Conservation (phyloP, 805 yeast genomes). For the Ogataea degrootiae region DNA sequence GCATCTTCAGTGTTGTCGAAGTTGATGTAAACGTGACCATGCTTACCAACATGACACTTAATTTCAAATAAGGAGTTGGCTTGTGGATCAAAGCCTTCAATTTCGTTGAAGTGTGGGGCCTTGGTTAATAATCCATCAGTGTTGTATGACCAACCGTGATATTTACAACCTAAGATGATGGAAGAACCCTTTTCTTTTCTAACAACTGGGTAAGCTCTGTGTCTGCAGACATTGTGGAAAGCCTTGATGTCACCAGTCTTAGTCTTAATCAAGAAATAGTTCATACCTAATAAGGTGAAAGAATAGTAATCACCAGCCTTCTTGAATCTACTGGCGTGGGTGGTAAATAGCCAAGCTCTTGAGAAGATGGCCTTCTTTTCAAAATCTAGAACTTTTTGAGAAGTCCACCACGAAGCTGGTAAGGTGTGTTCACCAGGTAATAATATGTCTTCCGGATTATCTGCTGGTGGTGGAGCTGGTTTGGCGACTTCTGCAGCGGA, state of each 20-base stretch:
- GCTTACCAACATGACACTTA: constrained; percentile 48
- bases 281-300: constrained; percentile 47
- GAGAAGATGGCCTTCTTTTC: constrained; percentile 56
- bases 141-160: constrained; percentile 64
- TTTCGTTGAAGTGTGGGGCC: constrained; percentile 58
- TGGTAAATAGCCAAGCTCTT: constrained; percentile 52
- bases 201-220: constrained; percentile 59
- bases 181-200: constrained; percentile 58
- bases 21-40: constrained; percentile 54
- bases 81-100: constrained; percentile 52
- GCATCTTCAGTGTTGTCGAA: constrained; percentile 42
- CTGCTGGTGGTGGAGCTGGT: constrained; percentile 27
- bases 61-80: constrained; percentile 53
- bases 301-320: constrained; percentile 56
- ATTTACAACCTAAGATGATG: constrained; percentile 52
- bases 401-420: constrained; percentile 66
- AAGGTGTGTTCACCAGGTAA: constrained; percentile 46
- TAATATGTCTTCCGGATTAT: constrained; percentile 25
- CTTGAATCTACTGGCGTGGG: constrained; percentile 47
- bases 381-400: constrained; percentile 51
- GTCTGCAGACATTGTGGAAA: constrained; percentile 62
- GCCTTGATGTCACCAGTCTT: constrained; percentile 51
- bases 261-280: constrained; percentile 51
- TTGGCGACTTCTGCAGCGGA: constrained; percentile 21
- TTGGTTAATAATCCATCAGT: constrained; percentile 55